Conservation (phyloP, 345 rosid species). For the Linum lewisii region DNA sequence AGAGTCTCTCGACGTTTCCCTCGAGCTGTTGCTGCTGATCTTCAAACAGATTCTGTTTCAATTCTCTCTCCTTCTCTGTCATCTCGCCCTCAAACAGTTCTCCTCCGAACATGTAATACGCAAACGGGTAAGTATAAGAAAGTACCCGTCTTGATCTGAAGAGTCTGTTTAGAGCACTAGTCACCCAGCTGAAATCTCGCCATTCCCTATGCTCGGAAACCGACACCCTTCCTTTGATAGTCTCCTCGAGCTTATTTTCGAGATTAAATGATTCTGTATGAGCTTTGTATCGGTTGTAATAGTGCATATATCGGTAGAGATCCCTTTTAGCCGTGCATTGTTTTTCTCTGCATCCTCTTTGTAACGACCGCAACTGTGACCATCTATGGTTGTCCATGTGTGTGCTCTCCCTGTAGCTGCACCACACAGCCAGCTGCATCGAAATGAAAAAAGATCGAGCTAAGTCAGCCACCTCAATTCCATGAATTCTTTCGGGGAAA, state of each 20-base stretch:
- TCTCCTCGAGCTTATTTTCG: conserved; percentile 64
- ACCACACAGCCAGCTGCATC: conserved; percentile 80
- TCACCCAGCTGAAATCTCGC: conserved; percentile 77
- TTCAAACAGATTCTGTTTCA: conserved; percentile 73
- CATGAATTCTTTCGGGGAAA: not conserved
- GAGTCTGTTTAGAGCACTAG: conserved; percentile 52
- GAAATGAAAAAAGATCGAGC: not conserved
- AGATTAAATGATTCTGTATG: conserved; percentile 71
- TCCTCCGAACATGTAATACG: conserved; percentile 88
- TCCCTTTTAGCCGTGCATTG: conserved; percentile 66
- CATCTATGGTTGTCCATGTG: conserved; percentile 55
- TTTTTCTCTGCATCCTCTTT: conserved; percentile 50
- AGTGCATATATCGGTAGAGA: conserved; percentile 76
- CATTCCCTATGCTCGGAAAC: conserved; percentile 50
- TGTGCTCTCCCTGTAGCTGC: conserved; percentile 77
- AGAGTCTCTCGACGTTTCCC: conserved; percentile 81
- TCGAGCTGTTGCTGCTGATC: conserved; percentile 98
- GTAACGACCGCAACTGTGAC: conserved; percentile 87
- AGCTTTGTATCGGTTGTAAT: conserved; percentile 74
- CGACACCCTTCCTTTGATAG: conserved; percentile 44
- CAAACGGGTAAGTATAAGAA: conserved; percentile 72
- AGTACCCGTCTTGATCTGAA: conserved; percentile 80
- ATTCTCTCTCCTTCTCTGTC: conserved; percentile 50
- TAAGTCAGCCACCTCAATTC: not conserved
- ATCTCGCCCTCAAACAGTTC: conserved; percentile 77